Percentiles rank a stretch among this genome's conserved stretches.
These are phyloP conservation scores for Penicillium canescens DNA, from an alignment of 495 filamentous ascomycete genomes.

Conservation along the genomic window DNA sequence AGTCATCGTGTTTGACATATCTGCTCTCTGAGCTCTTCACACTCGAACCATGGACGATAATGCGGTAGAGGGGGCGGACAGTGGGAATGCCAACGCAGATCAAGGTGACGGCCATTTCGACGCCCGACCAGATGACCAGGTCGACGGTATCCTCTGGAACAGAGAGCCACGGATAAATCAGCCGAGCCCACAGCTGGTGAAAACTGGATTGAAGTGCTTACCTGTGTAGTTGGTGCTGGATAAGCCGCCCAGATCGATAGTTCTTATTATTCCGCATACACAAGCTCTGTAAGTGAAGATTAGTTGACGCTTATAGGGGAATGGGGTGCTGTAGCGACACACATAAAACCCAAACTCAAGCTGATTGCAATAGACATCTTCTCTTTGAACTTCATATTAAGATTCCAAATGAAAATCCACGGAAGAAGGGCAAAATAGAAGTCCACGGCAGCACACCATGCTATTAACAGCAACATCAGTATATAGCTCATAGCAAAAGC, in stretches of 20 bases:
- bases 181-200: too few species aligned
- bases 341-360: slow-evolving; percentile 24
- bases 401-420: slow-evolving; percentile 26
- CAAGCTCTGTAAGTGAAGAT: slow-evolving; percentile 11
- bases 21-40: slow-evolving; percentile 8
- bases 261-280: slow-evolving; percentile 19
- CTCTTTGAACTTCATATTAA: slow-evolving; percentile 24
- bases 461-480: background rate
- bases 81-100: slow-evolving; percentile 24
- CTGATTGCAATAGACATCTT: slow-evolving; percentile 26
- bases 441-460: slow-evolving; percentile 25
- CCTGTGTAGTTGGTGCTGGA: slow-evolving; percentile 21
- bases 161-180: background rate
- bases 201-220: background rate
- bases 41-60: slow-evolving; percentile 16
- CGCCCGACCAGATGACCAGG: slow-evolving; percentile 21
- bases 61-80: slow-evolving; percentile 19
- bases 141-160: slow-evolving; percentile 17
- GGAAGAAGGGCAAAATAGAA: slow-evolving; percentile 25
- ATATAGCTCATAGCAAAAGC: background rate
- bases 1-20: slow-evolving; percentile 9
- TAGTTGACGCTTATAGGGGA: background rate
- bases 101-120: slow-evolving; percentile 21
- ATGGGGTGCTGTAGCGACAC: background rate
- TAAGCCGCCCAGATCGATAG: slow-evolving; percentile 16